A percentile compares a stretch with the other conserved stretches of the same genome.
These are phyloP conservation scores for Nemania abortiva DNA, from an alignment of 2,329 filamentous ascomycete species.

Conservation along the genomic window DNA sequence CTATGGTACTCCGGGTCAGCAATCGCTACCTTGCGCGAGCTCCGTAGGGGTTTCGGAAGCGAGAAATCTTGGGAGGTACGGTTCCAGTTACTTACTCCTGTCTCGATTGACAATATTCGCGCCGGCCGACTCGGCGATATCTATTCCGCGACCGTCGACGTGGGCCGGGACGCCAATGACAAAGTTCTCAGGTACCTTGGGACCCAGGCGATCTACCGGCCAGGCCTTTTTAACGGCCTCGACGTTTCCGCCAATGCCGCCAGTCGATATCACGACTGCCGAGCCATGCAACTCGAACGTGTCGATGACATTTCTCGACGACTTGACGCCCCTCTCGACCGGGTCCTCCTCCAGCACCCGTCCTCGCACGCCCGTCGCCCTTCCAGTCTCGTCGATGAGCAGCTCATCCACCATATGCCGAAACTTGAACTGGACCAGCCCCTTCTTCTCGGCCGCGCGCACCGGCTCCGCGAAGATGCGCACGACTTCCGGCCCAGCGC, in stretches of 20 bases:
- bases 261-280: conserved; percentile 67
- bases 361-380: conserved; percentile 66
- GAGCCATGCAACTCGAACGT: conserved; percentile 66
- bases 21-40: not conserved
- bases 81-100: conserved; percentile 53
- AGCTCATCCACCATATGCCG: conserved; percentile 69
- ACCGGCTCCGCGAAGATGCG: conserved; percentile 69
- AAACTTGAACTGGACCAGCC: conserved; percentile 67
- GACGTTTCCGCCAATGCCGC: conserved; percentile 72
- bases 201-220: conserved; percentile 69
- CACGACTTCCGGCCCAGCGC: conserved; percentile 70
- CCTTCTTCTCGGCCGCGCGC: conserved; percentile 62
- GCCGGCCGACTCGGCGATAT: conserved; percentile 64
- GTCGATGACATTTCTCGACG: conserved; percentile 61
- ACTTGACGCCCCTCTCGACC: conserved; percentile 63
- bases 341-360: conserved; percentile 65
- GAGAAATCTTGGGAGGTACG: not conserved
- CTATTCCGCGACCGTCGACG: conserved; percentile 74
- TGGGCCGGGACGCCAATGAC: conserved; percentile 72
- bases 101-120: conserved; percentile 70
- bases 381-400: conserved; percentile 64
- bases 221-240: conserved; percentile 69
- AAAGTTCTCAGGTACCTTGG: conserved; percentile 66
- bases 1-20: conserved; percentile 5
- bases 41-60: not conserved